phyloP scores from a whole-genome alignment of 2,329 filamentous ascomycete species.

The Colletotrichum sp. region DNA sequence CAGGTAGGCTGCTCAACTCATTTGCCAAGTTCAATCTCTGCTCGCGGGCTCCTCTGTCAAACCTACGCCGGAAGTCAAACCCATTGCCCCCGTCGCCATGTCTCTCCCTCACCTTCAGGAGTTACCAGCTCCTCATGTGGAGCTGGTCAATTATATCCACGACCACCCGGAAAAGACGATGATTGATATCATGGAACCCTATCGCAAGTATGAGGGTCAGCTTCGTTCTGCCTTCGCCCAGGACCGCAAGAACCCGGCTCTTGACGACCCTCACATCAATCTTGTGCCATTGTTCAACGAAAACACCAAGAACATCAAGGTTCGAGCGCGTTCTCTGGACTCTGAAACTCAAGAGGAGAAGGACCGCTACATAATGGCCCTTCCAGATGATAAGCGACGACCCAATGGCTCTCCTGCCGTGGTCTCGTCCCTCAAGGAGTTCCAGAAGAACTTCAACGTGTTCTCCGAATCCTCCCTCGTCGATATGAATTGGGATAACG shows the following conservation, averaged over 20 bases:
- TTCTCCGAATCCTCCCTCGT: constrained; percentile 81
- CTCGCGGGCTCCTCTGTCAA: neutral
- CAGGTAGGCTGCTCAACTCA: neutral
- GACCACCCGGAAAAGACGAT: constrained; percentile 59
- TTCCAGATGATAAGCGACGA: constrained; percentile 67
- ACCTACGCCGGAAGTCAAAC: neutral
- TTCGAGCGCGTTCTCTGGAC: constrained; percentile 65
- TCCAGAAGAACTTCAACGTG: constrained; percentile 79
- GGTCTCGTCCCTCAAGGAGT: constrained; percentile 71
- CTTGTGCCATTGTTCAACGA: constrained; percentile 69
- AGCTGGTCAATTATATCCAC: constrained; percentile 58
- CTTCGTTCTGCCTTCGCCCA: constrained; percentile 74
- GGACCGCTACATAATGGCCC: constrained; percentile 72
- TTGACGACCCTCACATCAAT: constrained; percentile 65
- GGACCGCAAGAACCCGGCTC: constrained; percentile 61
- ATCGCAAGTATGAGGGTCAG: constrained; percentile 69
- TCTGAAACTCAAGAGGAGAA: constrained; percentile 65
- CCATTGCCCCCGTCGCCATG: constrained; percentile 32
- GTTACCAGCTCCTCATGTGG: constrained; percentile 50
- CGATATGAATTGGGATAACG: constrained; percentile 82
- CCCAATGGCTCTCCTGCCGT: constrained; percentile 69
- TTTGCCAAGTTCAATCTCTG: neutral
- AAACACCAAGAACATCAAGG: constrained; percentile 61
- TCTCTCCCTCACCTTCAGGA: constrained; percentile 43
- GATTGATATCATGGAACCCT: constrained; percentile 66